Conservation (phyloP, 169 alveolate species). For the Plasmodium knowlesi region DNA sequence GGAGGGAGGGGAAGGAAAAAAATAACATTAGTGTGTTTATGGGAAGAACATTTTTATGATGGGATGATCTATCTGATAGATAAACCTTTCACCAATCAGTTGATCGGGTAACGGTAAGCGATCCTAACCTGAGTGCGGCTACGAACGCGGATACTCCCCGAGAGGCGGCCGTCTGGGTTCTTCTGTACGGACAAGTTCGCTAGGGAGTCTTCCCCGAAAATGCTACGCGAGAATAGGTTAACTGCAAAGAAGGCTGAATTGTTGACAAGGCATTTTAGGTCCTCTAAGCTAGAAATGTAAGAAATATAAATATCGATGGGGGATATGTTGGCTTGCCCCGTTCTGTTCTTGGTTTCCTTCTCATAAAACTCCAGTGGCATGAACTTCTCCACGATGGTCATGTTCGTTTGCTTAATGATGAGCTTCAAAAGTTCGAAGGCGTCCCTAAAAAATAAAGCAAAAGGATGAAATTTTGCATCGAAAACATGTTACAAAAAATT, state of each 20-base stretch:
- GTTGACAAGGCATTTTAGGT: conserved; percentile 58
- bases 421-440: conserved; percentile 60
- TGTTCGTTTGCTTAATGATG: conserved; percentile 57
- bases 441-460: neutral
- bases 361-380: conserved; percentile 74
- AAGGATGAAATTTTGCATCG: too few species aligned
- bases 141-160: conserved; percentile 82
- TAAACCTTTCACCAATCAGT: neutral
- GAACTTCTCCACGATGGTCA: conserved; percentile 69
- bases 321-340: conserved; percentile 57
- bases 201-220: conserved; percentile 94
- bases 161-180: conserved; percentile 75
- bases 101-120: neutral
- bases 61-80: neutral
- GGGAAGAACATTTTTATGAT: neutral
- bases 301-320: conserved; percentile 76
- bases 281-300: conserved; percentile 72
- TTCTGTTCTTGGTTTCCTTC: conserved; percentile 43
- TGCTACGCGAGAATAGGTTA: conserved; percentile 92
- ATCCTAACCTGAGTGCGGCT: conserved; percentile 77
- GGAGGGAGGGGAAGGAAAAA: too few species aligned
- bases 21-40: neutral
- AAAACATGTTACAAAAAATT: too few species aligned
- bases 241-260: conserved; percentile 90
- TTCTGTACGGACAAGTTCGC: conserved; percentile 89